Evolutionary conservation across 768 basidiomycete genomes (phyloP), one percentile per base, ranked within the genome.

Genomic region (Suillus americanus): DNA sequence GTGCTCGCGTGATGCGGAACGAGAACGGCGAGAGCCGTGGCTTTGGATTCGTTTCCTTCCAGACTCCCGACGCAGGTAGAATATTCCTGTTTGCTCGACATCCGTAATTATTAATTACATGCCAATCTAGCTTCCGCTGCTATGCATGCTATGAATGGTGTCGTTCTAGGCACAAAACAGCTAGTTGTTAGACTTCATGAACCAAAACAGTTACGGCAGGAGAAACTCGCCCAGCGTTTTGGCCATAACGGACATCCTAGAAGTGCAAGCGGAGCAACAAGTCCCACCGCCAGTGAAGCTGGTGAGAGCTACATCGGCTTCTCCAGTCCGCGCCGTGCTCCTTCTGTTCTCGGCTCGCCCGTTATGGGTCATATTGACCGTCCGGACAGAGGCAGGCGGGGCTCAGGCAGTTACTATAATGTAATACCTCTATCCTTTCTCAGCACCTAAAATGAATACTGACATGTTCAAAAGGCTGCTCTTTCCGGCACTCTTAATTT

Each of bases 1-100:
- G 93, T 78, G 95, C 95, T 53, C 89, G 94, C 64, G 94, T 96
- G 48, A 95, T 96, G 95, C 86, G 91, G 28, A 93, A 92, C 69
- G 94, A 95, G 71, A 77, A 66, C 64, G 90, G 91, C 40, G 88
- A 89, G 60, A 89, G 90, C 77, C 88, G 92, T 68, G 90, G 94
- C 12, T 97, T 96, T 73, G 95, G 95, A 35, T 97, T 96, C 71
- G 95, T 96, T 50, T 93, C 91, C 3, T 96, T 80, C 77, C 91
- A 94, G 73, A 84, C 86, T 10, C 91, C 94, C 25, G 88, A 90
- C 67, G 90, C 94, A 84, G 93, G 93, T 90, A 67, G 16, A 71
- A 33, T 8, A 61, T 12, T 48, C 57, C 33, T 46, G 62, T 25
- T 56, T 10, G 33, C 28, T 53, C 30, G 35, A 16, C 20, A 62